phyloP scores from a whole-genome alignment of 768 basidiomycete genomes.

The Lactarius trivialis region DNA sequence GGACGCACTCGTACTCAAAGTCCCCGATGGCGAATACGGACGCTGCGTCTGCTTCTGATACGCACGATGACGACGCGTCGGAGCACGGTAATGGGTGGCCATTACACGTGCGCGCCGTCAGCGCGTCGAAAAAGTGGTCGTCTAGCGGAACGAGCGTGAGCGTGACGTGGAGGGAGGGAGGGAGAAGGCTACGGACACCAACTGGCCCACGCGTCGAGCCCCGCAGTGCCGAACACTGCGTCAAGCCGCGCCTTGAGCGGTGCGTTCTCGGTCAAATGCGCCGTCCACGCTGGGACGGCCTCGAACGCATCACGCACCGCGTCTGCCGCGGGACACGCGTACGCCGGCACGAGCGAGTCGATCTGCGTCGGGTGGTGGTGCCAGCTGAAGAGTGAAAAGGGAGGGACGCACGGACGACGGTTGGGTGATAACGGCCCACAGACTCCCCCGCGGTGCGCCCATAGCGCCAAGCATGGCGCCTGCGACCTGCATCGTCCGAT shows the following conservation, averaged over 20 bases:
- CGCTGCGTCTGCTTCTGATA: constrained; percentile 35
- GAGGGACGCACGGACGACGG: constrained; percentile 34
- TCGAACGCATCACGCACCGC: constrained; percentile 37
- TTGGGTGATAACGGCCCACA: constrained; percentile 39
- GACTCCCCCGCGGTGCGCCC: constrained; percentile 31
- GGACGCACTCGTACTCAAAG: constrained; percentile 35
- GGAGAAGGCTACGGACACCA: constrained; percentile 38
- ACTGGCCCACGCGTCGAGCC: constrained; percentile 36
- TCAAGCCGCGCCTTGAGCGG: constrained; percentile 35
- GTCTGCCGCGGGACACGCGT: constrained; percentile 38
- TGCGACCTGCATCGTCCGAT: constrained; percentile 43
- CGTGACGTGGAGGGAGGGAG: background rate
- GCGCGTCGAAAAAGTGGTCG: constrained; percentile 49
- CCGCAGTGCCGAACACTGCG: constrained; percentile 36
- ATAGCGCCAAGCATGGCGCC: constrained; percentile 42
- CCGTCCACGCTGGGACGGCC: constrained; percentile 41
- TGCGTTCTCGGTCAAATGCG: constrained; percentile 36
- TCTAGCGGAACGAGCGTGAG: constrained; percentile 25
- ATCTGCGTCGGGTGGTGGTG: constrained; percentile 30
- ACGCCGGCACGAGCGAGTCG: constrained; percentile 42
- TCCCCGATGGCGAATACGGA: constrained; percentile 34
- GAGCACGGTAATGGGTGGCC: constrained; percentile 43
- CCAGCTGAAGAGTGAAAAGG: background rate
- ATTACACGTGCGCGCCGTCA: constrained; percentile 42
- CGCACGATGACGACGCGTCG: constrained; percentile 31